Evolutionary conservation across 768 basidiomycete species (phyloP).

Genomic region (Hygrophorus russula): DNA sequence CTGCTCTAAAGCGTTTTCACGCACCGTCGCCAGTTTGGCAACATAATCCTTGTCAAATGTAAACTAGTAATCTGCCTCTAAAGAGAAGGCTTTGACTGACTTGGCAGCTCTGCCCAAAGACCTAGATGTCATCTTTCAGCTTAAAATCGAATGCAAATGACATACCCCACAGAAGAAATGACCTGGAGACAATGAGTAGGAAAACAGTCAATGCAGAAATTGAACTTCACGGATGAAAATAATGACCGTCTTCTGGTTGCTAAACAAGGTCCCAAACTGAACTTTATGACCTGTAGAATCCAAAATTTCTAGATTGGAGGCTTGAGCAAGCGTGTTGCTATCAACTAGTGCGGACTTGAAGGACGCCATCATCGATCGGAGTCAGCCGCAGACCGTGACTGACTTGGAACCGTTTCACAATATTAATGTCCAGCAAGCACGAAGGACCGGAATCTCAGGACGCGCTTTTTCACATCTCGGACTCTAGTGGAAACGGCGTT

Average conservation of each 20-base stretch:
- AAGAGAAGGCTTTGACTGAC: slow-evolving; percentile 15
- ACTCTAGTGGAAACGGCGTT: slow-evolving; percentile 18
- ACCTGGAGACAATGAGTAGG: slow-evolving; percentile 20
- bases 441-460: slow-evolving; percentile 21
- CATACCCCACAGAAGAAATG: slow-evolving; percentile 60
- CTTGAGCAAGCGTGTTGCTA: no score
- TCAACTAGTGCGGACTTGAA: no score
- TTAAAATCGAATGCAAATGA: slow-evolving; percentile 1
- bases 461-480: slow-evolving; percentile 19
- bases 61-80: neutral
- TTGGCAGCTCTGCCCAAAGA: slow-evolving; percentile 26
- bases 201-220: neutral
- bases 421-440: neutral
- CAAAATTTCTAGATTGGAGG: slow-evolving; percentile 19
- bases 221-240: slow-evolving; percentile 47
- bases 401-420: no score
- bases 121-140: neutral
- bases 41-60: slow-evolving; percentile 31
- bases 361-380: no score
- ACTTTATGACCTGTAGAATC: slow-evolving; percentile 35
- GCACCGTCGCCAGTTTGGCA: slow-evolving; percentile 29
- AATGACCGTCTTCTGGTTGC: slow-evolving; percentile 39
- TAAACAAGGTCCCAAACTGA: slow-evolving; percentile 40
- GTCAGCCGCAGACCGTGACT: no score
- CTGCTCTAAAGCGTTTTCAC: slow-evolving; percentile 25